phyloP scores from a whole-genome alignment of 208 protist genomes.

The Naegleria gruberi region DNA sequence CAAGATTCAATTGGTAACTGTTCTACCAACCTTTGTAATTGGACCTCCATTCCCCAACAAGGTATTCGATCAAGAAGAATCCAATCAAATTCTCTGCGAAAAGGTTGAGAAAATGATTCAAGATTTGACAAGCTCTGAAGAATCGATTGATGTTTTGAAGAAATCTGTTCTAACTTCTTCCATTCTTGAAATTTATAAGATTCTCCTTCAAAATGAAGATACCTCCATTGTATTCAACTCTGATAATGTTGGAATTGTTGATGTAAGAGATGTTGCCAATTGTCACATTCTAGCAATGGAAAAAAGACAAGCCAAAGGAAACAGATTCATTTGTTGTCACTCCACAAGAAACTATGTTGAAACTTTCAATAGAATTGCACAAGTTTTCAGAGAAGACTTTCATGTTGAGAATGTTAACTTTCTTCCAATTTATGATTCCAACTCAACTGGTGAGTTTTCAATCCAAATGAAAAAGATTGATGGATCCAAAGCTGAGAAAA shows the following conservation, averaged over 20 bases:
- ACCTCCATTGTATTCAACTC: neutral
- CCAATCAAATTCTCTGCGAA: neutral
- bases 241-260: neutral
- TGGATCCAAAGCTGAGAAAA: neutral
- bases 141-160: neutral
- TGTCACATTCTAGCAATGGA: neutral
- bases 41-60: neutral
- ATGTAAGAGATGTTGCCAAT: conserved; percentile 12
- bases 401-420: neutral
- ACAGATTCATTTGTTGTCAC: neutral
- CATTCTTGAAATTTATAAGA: neutral
- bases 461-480: neutral
- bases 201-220: neutral
- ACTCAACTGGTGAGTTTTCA: neutral
- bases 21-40: neutral
- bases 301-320: neutral
- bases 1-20: neutral
- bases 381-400: neutral
- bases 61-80: neutral
- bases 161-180: neutral
- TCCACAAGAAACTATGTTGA: neutral
- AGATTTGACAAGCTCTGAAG: neutral
- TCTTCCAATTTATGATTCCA: neutral
- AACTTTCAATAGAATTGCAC: neutral
- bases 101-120: neutral